Conservation (phyloP, 257 asterid species). For the Haberlea rhodopensis region DNA sequence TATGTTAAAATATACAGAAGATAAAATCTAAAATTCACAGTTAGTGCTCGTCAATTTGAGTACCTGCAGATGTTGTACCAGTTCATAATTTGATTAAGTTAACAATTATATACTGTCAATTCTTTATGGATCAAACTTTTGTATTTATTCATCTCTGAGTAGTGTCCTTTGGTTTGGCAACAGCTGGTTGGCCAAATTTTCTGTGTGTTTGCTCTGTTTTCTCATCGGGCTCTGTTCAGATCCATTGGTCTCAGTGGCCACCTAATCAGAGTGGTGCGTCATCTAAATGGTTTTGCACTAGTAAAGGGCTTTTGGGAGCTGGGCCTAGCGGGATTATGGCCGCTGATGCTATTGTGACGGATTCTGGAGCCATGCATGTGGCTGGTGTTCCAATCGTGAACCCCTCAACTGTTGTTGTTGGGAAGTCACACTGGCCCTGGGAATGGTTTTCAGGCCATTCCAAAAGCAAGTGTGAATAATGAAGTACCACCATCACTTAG, state of each 20-base stretch:
- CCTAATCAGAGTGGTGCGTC: conserved; percentile 63
- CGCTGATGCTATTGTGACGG: conserved; percentile 97
- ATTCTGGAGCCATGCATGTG: conserved; percentile 96
- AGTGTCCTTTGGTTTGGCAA: conserved; percentile 28
- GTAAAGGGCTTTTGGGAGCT: conserved; percentile 98
- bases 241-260: conserved; percentile 99
- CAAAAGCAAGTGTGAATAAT: conserved; percentile 61
- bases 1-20: too few relatives aligned
- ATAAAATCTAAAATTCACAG: too few relatives aligned
- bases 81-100: conserved; percentile 5
- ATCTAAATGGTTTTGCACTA: conserved; percentile 94
- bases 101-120: background rate
- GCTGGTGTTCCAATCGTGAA: conserved; percentile 99
- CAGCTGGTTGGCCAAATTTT: conserved; percentile 99
- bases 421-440: conserved; percentile 99
- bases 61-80: background rate
- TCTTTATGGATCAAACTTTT: conserved; percentile 14
- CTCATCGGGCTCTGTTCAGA: conserved; percentile 97
- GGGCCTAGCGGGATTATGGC: conserved; percentile 99
- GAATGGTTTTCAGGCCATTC: conserved; percentile 89
- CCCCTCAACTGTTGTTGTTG: conserved; percentile 99
- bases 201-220: conserved; percentile 98
- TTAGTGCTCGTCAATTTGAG: too few relatives aligned
- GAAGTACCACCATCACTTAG: conserved; percentile 83
- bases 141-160: conserved; percentile 14